phyloP scores from a whole-genome alignment of 2,329 filamentous ascomycete species.

The Corynespora cassiicola region DNA sequence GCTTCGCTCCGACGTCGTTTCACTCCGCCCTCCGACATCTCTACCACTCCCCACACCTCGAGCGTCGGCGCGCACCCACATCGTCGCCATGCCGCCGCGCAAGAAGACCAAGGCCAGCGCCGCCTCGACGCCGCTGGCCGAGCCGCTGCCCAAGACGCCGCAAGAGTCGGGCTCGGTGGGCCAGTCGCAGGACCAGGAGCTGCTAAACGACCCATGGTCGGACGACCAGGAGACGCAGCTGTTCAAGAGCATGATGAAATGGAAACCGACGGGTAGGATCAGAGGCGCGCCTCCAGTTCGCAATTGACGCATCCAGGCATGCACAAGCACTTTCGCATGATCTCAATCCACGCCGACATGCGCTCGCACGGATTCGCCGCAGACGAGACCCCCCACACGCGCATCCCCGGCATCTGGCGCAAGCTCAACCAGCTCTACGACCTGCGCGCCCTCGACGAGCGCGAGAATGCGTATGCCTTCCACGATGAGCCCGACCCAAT shows the following conservation, averaged over 20 bases:
- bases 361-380: conserved; percentile 69
- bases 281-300: too few relatives aligned
- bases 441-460: conserved; percentile 82
- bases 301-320: conserved; percentile 51
- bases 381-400: conserved; percentile 75
- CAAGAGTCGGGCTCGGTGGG: conserved; percentile 44
- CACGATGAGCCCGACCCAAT: conserved; percentile 62
- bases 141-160: conserved; percentile 49
- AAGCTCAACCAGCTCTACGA: conserved; percentile 87
- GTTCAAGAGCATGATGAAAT: conserved; percentile 89
- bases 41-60: conserved; percentile 5
- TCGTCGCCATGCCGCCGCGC: conserved; percentile 67
- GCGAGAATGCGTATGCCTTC: conserved; percentile 68
- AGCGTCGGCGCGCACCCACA: background rate
- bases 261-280: conserved; percentile 87
- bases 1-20: background rate
- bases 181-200: conserved; percentile 61
- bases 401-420: conserved; percentile 88
- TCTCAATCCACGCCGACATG: conserved; percentile 45
- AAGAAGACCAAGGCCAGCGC: conserved; percentile 69
- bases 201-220: conserved; percentile 80
- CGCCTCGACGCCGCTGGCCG: conserved; percentile 60
- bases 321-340: conserved; percentile 64
- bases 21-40: background rate
- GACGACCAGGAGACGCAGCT: conserved; percentile 93